These are phyloP conservation scores for Torulaspora pretoriensis DNA, from an alignment of 1,139 yeast species.

Conservation along the genomic window DNA sequence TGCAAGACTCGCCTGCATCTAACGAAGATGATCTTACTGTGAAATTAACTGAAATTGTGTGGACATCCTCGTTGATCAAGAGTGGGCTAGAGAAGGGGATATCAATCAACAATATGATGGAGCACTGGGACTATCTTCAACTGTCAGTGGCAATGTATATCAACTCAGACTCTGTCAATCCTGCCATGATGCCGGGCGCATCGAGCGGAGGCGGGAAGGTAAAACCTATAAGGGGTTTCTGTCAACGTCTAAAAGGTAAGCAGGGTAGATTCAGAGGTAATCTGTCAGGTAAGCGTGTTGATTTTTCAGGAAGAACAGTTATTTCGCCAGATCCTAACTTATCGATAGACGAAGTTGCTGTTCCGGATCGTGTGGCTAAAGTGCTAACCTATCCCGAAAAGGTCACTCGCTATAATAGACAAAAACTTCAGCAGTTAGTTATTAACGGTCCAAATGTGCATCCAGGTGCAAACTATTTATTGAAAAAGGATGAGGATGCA, in stretches of 20 bases:
- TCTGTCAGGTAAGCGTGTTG: constrained; percentile 96
- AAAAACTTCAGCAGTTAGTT: constrained; percentile 68
- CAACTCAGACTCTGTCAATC: constrained; percentile 91
- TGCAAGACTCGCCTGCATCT: constrained; percentile 82
- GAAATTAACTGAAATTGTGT: constrained; percentile 90
- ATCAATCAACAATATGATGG: constrained; percentile 88
- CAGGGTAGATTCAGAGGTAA: constrained; percentile 99
- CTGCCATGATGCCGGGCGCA: constrained; percentile 62
- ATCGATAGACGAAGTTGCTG: constrained; percentile 94
- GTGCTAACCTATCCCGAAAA: constrained; percentile 93
- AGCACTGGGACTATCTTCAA: constrained; percentile 97
- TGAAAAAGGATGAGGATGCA: constrained; percentile 78
- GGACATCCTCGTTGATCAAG: constrained; percentile 88
- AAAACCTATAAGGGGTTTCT: constrained; percentile 91
- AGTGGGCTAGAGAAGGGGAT: constrained; percentile 96
- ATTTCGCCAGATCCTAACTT: constrained; percentile 98
- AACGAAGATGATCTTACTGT: constrained; percentile 98
- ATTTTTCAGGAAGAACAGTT: constrained; percentile 96
- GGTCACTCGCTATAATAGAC: constrained; percentile 82
- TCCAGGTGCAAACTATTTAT: constrained; percentile 94
- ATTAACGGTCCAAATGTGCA: constrained; percentile 82
- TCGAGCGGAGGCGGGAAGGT: constrained; percentile 58
- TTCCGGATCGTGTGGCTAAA: constrained; percentile 95
- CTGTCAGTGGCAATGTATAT: constrained; percentile 95
- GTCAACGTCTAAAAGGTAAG: constrained; percentile 96